These are phyloP conservation scores for Triticum dicoccoides DNA, from an alignment of 176 grass and related monocot genomes.

Conservation along the genomic window DNA sequence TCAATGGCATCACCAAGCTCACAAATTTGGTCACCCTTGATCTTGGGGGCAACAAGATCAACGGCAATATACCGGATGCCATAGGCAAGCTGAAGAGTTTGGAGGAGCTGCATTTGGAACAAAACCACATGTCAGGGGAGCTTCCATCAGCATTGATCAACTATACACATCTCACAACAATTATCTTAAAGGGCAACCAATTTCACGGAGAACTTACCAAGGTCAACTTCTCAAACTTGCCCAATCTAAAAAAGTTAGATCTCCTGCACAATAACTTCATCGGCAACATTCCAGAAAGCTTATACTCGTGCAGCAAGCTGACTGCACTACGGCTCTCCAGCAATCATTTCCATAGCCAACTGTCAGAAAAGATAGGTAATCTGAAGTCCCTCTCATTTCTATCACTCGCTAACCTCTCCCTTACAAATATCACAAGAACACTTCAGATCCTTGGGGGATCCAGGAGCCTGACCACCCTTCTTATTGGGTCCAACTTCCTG, in stretches of 20 bases:
- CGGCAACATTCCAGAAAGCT: background rate
- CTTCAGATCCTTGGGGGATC: too few species aligned
- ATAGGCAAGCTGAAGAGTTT: constrained; percentile 8
- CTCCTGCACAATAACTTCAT: constrained; percentile 3
- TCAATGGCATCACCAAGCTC: background rate
- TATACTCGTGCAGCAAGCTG: too few species aligned
- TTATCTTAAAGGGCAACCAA: constrained; percentile 27
- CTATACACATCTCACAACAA: background rate
- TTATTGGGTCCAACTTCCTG: too few species aligned
- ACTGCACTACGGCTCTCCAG: too few species aligned
- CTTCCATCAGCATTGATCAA: background rate
- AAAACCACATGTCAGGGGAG: constrained; percentile 16
- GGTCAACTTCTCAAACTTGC: constrained; percentile 37
- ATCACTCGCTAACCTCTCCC: too few species aligned
- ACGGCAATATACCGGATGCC: background rate
- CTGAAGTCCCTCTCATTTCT: too few species aligned
- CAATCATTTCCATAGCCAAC: too few species aligned
- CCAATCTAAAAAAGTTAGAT: constrained; percentile 29
- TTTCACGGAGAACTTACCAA: constrained; percentile 27
- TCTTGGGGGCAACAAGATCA: background rate
- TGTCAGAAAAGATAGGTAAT: too few species aligned
- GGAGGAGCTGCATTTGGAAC: background rate
- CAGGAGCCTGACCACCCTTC: too few species aligned
- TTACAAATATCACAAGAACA: too few species aligned
- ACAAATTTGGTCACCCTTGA: constrained; percentile 21